These are phyloP conservation scores for Aspergillus hortae DNA, from an alignment of 2,329 filamentous ascomycete species.

Conservation along the genomic window DNA sequence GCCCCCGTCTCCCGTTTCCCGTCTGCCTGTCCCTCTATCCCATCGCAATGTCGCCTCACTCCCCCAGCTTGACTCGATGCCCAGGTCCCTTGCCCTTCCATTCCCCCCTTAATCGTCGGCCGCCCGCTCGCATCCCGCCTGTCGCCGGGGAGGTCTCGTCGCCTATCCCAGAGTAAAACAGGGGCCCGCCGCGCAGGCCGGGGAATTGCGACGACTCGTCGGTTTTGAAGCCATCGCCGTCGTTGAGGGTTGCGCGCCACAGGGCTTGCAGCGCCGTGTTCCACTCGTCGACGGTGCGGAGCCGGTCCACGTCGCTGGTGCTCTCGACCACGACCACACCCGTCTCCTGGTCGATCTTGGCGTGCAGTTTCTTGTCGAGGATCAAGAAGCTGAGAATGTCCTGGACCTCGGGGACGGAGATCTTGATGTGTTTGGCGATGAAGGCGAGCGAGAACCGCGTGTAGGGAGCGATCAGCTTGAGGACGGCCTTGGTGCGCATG, in stretches of 20 bases:
- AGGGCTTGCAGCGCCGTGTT: conserved; percentile 65
- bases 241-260: conserved; percentile 69
- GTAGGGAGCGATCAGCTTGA: conserved; percentile 92
- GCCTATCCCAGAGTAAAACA: conserved; percentile 31
- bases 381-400: conserved; percentile 96
- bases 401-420: conserved; percentile 80
- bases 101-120: conserved; percentile 23
- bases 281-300: conserved; percentile 70
- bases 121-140: conserved; percentile 20
- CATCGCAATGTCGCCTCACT: conserved; percentile 4
- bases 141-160: conserved; percentile 21
- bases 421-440: conserved; percentile 83
- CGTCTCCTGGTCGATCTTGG: conserved; percentile 83
- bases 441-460: conserved; percentile 84
- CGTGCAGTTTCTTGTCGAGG: conserved; percentile 79
- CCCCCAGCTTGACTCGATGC: conserved; percentile 9
- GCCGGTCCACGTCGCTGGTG: conserved; percentile 64
- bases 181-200: conserved; percentile 18
- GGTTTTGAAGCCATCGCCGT: conserved; percentile 64
- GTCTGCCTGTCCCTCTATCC: neutral
- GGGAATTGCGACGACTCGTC: conserved; percentile 35
- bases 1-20: neutral
- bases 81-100: conserved; percentile 21
- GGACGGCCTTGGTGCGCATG: conserved; percentile 92
- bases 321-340: conserved; percentile 80